phyloP scores from a whole-genome alignment of 257 asterid genomes.

The Solanum boliviense region DNA sequence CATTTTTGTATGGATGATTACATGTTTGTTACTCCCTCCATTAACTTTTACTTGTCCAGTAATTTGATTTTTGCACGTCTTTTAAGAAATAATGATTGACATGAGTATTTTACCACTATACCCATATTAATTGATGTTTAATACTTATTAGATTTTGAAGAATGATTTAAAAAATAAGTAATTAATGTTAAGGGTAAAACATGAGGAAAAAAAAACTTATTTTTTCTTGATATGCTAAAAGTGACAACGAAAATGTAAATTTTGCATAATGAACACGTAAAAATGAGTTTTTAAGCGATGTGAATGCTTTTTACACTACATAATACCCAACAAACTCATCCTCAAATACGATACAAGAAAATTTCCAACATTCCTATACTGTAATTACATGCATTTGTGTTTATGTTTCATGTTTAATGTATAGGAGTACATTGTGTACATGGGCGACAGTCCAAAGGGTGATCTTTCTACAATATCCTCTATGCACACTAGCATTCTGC shows the following conservation, averaged over 20 bases:
- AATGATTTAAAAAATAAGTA: neutral
- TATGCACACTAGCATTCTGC: constrained; percentile 38
- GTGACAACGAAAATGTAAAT: no score
- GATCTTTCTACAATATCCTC: constrained; percentile 17
- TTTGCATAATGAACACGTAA: neutral
- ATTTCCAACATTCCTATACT: neutral
- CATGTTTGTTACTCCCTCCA: neutral
- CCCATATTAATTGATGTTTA: neutral
- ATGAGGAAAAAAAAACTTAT: no score
- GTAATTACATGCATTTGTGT: neutral
- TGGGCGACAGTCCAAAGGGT: constrained; percentile 42
- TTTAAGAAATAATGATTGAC: no score
- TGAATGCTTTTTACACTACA: neutral
- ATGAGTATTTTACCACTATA: no score
- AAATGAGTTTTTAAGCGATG: neutral
- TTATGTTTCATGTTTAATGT: neutral
- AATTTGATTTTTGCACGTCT: neutral
- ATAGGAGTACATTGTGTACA: constrained; percentile 31
- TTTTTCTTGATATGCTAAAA: neutral
- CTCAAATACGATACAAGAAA: neutral
- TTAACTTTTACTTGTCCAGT: neutral
- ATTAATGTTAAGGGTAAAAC: no score
- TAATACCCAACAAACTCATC: neutral
- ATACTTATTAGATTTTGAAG: no score
- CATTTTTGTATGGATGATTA: neutral